Conservation (phyloP, 345 rosid species). For the Melastoma malabathricum region DNA sequence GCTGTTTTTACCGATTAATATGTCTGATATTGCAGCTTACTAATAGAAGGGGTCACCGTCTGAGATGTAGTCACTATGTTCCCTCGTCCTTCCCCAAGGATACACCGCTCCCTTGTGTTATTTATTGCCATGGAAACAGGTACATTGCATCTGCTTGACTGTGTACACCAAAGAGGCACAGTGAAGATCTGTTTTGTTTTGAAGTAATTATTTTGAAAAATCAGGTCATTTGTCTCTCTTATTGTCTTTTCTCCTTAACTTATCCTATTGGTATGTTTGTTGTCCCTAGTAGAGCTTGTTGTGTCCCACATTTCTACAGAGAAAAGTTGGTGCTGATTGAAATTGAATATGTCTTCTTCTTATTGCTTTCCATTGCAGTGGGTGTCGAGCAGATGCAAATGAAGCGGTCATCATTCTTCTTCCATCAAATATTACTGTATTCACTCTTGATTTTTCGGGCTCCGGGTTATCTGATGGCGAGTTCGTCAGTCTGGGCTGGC, state of each 20-base stretch:
- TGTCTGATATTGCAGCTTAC: slow-evolving; percentile 45
- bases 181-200: neutral
- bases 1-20: slow-evolving; percentile 5
- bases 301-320: neutral
- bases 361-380: slow-evolving; percentile 39
- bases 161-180: neutral
- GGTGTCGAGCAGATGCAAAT: slow-evolving; percentile 97
- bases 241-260: no score
- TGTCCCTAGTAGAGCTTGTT: no score
- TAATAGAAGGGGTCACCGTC: slow-evolving; percentile 60
- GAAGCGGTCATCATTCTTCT: slow-evolving; percentile 90
- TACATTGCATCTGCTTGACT: slow-evolving; percentile 5
- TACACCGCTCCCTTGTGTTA: slow-evolving; percentile 83
- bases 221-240: no score
- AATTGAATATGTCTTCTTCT: neutral
- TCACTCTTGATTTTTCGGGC: slow-evolving; percentile 95
- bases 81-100: slow-evolving; percentile 52
- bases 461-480: slow-evolving; percentile 94
- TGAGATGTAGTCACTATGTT: slow-evolving; percentile 82
- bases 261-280: no score
- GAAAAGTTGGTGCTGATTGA: neutral
- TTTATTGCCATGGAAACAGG: slow-evolving; percentile 99
- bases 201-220: no score
- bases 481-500: slow-evolving; percentile 93
- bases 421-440: slow-evolving; percentile 87